These are phyloP conservation scores for Saksenaea oblongispora DNA, from an alignment of 371 early-diverging fungal species.

Conservation along the genomic window DNA sequence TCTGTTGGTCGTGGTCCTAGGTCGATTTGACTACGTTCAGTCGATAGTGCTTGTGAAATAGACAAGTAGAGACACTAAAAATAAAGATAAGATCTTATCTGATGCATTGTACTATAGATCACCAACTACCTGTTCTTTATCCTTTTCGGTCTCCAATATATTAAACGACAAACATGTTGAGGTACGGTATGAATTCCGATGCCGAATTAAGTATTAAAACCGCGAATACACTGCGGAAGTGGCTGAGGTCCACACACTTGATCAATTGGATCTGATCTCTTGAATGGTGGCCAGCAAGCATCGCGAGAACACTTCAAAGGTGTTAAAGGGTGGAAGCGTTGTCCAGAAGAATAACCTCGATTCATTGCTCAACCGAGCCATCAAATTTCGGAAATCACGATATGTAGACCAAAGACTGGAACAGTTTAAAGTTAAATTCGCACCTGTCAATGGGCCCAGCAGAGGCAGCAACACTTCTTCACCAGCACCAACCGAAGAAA, in stretches of 20 bases:
- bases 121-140: too few relatives aligned
- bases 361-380: constrained; percentile 34
- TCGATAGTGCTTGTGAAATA: too few relatives aligned
- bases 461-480: neutral
- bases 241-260: neutral
- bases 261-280: neutral
- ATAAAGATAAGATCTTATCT: too few relatives aligned
- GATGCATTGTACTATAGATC: too few relatives aligned
- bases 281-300: neutral
- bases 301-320: neutral
- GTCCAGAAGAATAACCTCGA: constrained; percentile 32
- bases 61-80: too few relatives aligned
- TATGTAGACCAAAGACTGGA: constrained; percentile 50
- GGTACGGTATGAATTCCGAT: too few relatives aligned
- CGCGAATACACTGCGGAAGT: neutral
- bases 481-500: neutral
- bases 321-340: constrained; percentile 11
- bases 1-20: too few relatives aligned
- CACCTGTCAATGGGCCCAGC: constrained; percentile 38
- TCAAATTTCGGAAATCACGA: constrained; percentile 49
- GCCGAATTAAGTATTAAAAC: too few relatives aligned
- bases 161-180: too few relatives aligned
- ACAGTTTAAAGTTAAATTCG: constrained; percentile 41
- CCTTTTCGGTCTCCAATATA: too few relatives aligned
- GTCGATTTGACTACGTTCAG: too few relatives aligned